Evolutionary conservation across 2,329 filamentous ascomycete species (phyloP).

Genomic region (Penicillium sp.): DNA sequence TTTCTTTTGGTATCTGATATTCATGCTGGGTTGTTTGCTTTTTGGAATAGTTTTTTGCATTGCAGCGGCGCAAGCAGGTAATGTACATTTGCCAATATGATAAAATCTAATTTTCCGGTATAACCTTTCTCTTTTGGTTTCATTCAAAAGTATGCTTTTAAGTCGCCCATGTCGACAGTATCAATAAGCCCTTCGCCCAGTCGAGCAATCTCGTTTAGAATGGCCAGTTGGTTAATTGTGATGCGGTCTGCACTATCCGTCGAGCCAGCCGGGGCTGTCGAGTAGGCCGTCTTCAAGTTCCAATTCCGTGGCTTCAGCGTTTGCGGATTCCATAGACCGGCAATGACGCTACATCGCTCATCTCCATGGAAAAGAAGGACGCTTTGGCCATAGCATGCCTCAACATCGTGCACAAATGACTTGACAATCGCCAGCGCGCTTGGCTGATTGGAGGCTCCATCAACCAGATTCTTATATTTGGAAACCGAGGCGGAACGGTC

Average conservation of each 20-base stretch:
- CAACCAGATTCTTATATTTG: constrained; percentile 78
- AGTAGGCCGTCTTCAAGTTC: constrained; percentile 40
- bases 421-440: constrained; percentile 62
- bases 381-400: constrained; percentile 64
- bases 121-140: neutral
- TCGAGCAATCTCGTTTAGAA: constrained; percentile 47
- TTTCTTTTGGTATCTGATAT: constrained; percentile 9
- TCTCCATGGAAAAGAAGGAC: constrained; percentile 78
- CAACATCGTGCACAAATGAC: constrained; percentile 67
- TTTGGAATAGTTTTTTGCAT: constrained; percentile 27
- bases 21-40: constrained; percentile 15
- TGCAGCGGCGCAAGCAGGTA: constrained; percentile 32
- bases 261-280: constrained; percentile 30
- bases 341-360: constrained; percentile 57
- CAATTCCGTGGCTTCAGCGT: constrained; percentile 31
- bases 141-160: constrained; percentile 9
- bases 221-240: constrained; percentile 40
- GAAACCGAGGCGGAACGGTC: constrained; percentile 37
- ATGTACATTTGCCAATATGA: constrained; percentile 24
- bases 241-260: constrained; percentile 24
- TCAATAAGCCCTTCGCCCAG: constrained; percentile 65
- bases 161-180: constrained; percentile 56
- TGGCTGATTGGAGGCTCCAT: constrained; percentile 41
- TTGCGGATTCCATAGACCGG: constrained; percentile 65
- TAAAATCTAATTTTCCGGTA: constrained; percentile 8